A percentile compares a stretch with the other conserved stretches of the same genome.
Evolutionary conservation across 2,329 filamentous ascomycete genomes (phyloP).

Genomic region (Myriosclerotinia scirpicola): DNA sequence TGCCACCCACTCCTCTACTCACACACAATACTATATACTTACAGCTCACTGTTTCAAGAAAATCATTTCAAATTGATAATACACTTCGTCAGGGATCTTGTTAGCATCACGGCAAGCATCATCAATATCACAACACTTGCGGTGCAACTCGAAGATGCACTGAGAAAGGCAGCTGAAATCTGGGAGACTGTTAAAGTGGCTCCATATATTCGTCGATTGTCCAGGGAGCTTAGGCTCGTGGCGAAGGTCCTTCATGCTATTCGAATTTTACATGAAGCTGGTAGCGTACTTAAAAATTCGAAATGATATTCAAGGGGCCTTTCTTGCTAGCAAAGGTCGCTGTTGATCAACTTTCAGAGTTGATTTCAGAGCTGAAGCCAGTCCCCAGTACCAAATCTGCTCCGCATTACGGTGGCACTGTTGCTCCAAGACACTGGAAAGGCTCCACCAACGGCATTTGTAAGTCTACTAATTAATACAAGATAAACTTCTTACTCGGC

Average conservation of each 20-base stretch:
- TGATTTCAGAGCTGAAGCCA: conserved; percentile 12
- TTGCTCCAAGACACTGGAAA: background rate
- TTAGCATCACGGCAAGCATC: conserved; percentile 23
- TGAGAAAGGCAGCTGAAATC: conserved; percentile 24
- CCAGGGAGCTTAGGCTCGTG: conserved; percentile 20
- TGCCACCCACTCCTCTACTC: background rate
- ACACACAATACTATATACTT: no score
- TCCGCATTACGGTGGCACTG: background rate
- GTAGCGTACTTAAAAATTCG: background rate
- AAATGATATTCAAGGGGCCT: conserved; percentile 6
- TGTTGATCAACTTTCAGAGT: conserved; percentile 14
- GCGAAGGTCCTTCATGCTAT: conserved; percentile 21
- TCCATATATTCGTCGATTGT: conserved; percentile 26
- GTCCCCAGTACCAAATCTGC: background rate
- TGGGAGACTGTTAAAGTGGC: conserved; percentile 27
- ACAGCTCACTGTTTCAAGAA: background rate
- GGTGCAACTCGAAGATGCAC: conserved; percentile 20
- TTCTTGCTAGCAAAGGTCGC: conserved; percentile 21
- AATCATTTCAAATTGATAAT: background rate
- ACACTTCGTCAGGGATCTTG: background rate
- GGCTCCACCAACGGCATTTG: background rate
- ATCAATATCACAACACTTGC: conserved; percentile 26
- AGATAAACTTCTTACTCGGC: background rate
- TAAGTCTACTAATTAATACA: background rate
- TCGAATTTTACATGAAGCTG: conserved; percentile 3